phyloP scores from a whole-genome alignment of 176 grass and related monocot species.

The Eleusine indica region DNA sequence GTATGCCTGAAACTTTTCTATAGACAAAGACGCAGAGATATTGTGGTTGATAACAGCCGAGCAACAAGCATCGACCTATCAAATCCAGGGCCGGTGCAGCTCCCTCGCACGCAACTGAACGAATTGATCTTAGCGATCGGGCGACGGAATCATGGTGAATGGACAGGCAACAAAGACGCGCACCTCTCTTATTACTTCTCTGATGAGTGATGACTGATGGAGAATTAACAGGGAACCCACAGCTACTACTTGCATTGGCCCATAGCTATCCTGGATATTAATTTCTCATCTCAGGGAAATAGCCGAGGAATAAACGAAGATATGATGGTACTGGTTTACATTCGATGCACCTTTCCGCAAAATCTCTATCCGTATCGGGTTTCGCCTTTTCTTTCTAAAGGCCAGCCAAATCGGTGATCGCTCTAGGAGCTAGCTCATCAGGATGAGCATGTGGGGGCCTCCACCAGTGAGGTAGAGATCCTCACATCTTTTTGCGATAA shows the following conservation, averaged over 20 bases:
- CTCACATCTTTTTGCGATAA: not conserved
- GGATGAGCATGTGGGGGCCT: not conserved
- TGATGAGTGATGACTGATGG: too few relatives aligned
- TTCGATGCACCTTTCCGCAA: not conserved
- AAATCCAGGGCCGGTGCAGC: not conserved
- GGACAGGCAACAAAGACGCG: not conserved
- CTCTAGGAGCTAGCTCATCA: not conserved
- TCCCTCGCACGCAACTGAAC: not conserved
- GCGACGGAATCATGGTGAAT: not conserved
- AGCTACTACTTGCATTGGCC: not conserved
- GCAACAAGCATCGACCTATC: not conserved
- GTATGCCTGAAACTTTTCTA: too few relatives aligned
- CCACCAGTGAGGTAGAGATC: too few relatives aligned
- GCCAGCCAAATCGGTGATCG: constrained; percentile 10
- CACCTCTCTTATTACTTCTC: too few relatives aligned
- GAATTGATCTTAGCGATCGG: not conserved
- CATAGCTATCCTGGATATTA: too few relatives aligned
- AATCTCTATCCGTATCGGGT: not conserved
- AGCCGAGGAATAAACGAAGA: not conserved
- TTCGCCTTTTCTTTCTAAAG: constrained; percentile 3
- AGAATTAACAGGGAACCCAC: too few relatives aligned
- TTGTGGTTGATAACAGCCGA: not conserved
- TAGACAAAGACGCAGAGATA: too few relatives aligned
- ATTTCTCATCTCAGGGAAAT: not conserved
- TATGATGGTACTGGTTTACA: not conserved